Percentiles rank a stretch among this genome's conserved stretches.
Evolutionary conservation across 257 asterid genomes (phyloP).

Genomic region (Buddleja alternifolia): DNA sequence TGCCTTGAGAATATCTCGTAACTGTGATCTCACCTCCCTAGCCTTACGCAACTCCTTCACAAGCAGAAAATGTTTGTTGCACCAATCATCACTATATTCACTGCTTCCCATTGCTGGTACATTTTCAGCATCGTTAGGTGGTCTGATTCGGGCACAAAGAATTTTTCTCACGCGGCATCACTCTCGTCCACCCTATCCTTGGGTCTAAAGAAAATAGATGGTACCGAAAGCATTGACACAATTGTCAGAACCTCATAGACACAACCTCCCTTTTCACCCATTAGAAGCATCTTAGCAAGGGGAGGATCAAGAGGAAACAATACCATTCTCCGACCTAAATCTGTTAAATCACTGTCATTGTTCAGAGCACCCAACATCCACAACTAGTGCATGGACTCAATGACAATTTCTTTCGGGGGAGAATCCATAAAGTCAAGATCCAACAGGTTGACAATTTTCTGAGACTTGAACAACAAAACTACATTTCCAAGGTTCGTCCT

Average conservation of each 20-base stretch:
- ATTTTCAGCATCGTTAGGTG: conserved; percentile 84
- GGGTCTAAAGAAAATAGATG: conserved; percentile 90
- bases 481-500: conserved; percentile 96
- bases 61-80: conserved; percentile 86
- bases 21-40: conserved; percentile 88
- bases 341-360: conserved; percentile 84
- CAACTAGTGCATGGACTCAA: conserved; percentile 90
- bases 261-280: conserved; percentile 83
- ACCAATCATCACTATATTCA: conserved; percentile 89
- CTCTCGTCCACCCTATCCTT: conserved; percentile 97
- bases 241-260: conserved; percentile 88
- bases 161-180: conserved; percentile 91
- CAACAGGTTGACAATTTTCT: conserved; percentile 74
- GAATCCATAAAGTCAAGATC: conserved; percentile 98
- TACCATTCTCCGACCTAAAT: conserved; percentile 94
- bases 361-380: conserved; percentile 95
- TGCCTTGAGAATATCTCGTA: conserved; percentile 76
- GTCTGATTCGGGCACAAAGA: conserved; percentile 93
- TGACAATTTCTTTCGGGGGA: conserved; percentile 95
- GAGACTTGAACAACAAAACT: conserved; percentile 83
- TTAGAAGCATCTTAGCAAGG: conserved; percentile 90
- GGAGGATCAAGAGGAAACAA: conserved; percentile 97
- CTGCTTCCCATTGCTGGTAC: conserved; percentile 91
- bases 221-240: conserved; percentile 96
- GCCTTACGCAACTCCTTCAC: conserved; percentile 91